Evolutionary conservation across 139 green algal genomes (phyloP), one percentile per base, ranked within the genome.

Genomic region (Eudorina sp.): DNA sequence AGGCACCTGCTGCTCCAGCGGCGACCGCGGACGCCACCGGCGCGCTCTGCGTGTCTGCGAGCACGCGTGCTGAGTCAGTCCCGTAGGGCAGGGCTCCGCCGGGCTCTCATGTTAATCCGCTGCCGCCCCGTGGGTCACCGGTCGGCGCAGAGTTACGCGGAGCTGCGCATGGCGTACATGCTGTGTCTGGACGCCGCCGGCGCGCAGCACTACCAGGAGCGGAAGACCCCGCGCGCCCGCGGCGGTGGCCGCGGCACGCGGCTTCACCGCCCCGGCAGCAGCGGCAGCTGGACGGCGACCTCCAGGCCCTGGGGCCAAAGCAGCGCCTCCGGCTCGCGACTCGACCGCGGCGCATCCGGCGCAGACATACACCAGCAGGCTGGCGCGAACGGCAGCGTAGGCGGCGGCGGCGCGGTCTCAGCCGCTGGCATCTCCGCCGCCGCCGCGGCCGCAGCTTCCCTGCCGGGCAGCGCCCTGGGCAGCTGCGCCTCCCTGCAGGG

Each of bases 101-200:
- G 51, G 13, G 51, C 51, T 16, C 16, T n/a, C 6, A 14, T 68
- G 58, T 6, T 68, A 29, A 34, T 9, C 58, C 58, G 14, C 58
- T 68, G 58, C 23, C 58, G 58, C 58, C n/a, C 27, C n/a, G n/a
- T n/a, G n/a, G n/a, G n/a, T n/a, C n/a, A n/a, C n/a, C n/a, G n/a
- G n/a, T n/a, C n/a, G n/a, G n/a, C 38, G 9, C 82, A 88, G 82
- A 69, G 53, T 46, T 88, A 88, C 48, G 82, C 66, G 6, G 82
- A 88, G 82, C 82, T 88, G 46, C 82, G 82, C 5, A 46, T 88
- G 82, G 82, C 82, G 3, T 88, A 80, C 66, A 70, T 88, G 64
- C 64, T 80, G 11, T 88, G 82, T 46, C 68, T 88, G 46, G 82
- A 88, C 68, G 82, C 66, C 1, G 80, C 80, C 34, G 80, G 80